A percentile compares a stretch with the other conserved stretches of the same genome.
Conservation (phyloP, 1,139 yeast genomes). For the Taphrina wiesneri region DNA sequence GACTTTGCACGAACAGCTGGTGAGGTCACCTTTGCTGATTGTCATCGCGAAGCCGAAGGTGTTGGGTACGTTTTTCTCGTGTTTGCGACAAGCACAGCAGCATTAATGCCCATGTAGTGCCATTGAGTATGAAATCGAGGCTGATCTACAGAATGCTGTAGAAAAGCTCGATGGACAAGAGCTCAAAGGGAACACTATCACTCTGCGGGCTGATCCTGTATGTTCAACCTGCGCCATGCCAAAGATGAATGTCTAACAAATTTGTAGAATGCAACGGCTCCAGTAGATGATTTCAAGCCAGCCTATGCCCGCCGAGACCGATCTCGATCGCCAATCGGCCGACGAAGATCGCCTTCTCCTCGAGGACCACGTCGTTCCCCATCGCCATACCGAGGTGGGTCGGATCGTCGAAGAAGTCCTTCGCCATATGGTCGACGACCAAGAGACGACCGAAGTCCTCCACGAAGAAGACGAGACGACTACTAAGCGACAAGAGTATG, state of each 20-base stretch:
- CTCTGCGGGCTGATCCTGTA: constrained; percentile 41
- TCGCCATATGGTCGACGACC: constrained; percentile 32
- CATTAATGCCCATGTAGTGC: constrained; percentile 37
- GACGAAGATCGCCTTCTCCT: constrained; percentile 20
- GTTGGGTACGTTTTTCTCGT: constrained; percentile 39
- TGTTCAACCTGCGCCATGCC: constrained; percentile 12
- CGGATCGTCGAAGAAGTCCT: constrained; percentile 19
- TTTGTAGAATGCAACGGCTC: constrained; percentile 23
- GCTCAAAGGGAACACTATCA: constrained; percentile 40
- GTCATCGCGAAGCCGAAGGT: constrained; percentile 41
- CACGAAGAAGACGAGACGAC: constrained; percentile 35
- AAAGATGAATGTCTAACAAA: background rate
- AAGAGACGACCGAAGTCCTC: constrained; percentile 36
- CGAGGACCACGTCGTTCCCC: constrained; percentile 22
- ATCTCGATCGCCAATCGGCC: constrained; percentile 25
- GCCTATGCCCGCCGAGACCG: constrained; percentile 33
- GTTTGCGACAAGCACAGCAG: background rate
- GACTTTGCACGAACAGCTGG: constrained; percentile 42
- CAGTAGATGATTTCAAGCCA: constrained; percentile 37
- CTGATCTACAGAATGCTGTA: constrained; percentile 42
- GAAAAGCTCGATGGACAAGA: constrained; percentile 41
- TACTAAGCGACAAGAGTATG: too few species aligned
- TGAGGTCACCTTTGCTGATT: constrained; percentile 41
- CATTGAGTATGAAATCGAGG: constrained; percentile 42
- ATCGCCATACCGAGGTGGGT: constrained; percentile 10